Evolutionary conservation across 2,329 filamentous ascomycete genomes (phyloP).

Genomic region (Beauveria sp.): DNA sequence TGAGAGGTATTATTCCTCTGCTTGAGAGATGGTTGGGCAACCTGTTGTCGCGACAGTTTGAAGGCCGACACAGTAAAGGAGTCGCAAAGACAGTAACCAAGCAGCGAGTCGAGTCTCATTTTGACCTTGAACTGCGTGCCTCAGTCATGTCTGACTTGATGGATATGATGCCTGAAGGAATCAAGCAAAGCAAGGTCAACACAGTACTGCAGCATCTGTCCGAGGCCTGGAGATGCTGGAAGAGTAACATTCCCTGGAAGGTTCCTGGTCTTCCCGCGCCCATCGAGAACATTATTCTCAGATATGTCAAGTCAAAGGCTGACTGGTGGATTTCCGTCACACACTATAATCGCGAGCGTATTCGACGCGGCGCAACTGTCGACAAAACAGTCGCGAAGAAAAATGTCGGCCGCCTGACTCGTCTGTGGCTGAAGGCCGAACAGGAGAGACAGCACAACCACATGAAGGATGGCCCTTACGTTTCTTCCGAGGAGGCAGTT

Average conservation of each 20-base stretch:
- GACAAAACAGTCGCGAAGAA: conserved; percentile 99
- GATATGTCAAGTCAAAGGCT: conserved; percentile 98
- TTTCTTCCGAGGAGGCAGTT: conserved; percentile 95
- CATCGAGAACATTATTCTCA: conserved; percentile 96
- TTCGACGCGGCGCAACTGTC: conserved; percentile 89
- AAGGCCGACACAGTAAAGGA: conserved; percentile 96
- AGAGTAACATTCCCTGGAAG: conserved; percentile 99
- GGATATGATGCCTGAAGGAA: conserved; percentile 99
- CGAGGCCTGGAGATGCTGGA: conserved; percentile 99
- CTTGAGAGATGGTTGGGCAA: conserved; percentile 97
- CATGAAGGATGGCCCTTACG: conserved; percentile 97
- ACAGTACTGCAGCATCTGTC: conserved; percentile 95
- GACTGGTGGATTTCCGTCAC: conserved; percentile 99
- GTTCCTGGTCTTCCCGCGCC: conserved; percentile 92
- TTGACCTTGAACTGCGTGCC: conserved; percentile 91
- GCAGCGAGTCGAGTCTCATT: conserved; percentile 97
- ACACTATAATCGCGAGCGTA: conserved; percentile 97
- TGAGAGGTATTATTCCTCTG: conserved; percentile 94
- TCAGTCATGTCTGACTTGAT: conserved; percentile 98
- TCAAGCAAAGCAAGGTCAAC: conserved; percentile 99
- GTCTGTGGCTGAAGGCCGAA: conserved; percentile 95
- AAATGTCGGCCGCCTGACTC: conserved; percentile 88
- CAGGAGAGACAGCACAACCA: conserved; percentile 99
- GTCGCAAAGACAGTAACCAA: conserved; percentile 99
- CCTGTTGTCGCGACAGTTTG: conserved; percentile 91